Conservation (phyloP, 2,329 filamentous ascomycete genomes). For the Colletotrichum ledebouriae region DNA sequence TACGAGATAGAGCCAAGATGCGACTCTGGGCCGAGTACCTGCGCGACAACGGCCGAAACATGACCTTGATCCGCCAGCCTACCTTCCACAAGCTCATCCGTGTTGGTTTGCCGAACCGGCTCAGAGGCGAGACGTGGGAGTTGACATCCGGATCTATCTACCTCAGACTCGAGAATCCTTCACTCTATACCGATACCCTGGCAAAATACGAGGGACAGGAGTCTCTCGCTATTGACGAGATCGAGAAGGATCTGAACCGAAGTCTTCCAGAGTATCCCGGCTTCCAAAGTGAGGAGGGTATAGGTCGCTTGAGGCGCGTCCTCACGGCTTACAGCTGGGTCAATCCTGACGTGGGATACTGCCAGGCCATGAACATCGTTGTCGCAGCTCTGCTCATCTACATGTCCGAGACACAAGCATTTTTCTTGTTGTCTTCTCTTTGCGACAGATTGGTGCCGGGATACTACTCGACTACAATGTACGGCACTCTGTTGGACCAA, state of each 20-base stretch:
- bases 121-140: conserved; percentile 97
- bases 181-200: conserved; percentile 85
- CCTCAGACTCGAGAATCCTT: conserved; percentile 86
- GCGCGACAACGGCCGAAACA: conserved; percentile 92
- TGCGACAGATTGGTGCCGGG: conserved; percentile 95
- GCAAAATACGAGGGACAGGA: conserved; percentile 86
- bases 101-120: conserved; percentile 91
- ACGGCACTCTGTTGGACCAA: conserved; percentile 95
- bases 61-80: conserved; percentile 91
- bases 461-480: conserved; percentile 99
- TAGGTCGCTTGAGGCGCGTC: conserved; percentile 88
- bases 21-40: conserved; percentile 97
- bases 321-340: conserved; percentile 98
- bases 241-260: conserved; percentile 97
- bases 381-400: conserved; percentile 98
- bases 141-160: conserved; percentile 92
- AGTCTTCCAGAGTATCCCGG: conserved; percentile 97
- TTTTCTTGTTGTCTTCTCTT: conserved; percentile 90
- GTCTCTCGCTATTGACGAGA: conserved; percentile 97
- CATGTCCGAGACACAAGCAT: conserved; percentile 96
- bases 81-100: conserved; percentile 98
- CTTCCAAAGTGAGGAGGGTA: conserved; percentile 96
- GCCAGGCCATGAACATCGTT: conserved; percentile 99
- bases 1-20: conserved; percentile 97
- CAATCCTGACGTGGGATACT: conserved; percentile 95